Conservation (phyloP, 495 filamentous ascomycete genomes). For the Lophiotrema nucula region DNA sequence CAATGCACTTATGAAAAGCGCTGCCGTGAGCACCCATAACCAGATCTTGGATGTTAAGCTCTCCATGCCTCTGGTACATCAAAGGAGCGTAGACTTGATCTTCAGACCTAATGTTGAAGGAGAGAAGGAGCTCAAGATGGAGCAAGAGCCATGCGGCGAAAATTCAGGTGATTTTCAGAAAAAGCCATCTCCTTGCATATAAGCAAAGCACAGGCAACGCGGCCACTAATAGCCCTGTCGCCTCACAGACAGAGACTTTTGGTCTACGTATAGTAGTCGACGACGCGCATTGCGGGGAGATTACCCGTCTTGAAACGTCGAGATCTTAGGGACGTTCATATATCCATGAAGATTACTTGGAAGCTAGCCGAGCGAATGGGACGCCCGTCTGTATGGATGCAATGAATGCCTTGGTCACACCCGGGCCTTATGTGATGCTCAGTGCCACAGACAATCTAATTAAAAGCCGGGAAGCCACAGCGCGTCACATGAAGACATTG, state of each 20-base stretch:
- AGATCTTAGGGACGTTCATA: conserved; percentile 16
- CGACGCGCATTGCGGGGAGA: conserved; percentile 22
- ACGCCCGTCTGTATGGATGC: conserved; percentile 1
- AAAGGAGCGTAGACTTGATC: not conserved
- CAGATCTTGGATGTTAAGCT: conserved; percentile 4
- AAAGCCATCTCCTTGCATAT: conserved; percentile 19
- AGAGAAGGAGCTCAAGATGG: not conserved
- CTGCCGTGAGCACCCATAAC: conserved; percentile 12
- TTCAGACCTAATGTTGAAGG: conserved; percentile 1
- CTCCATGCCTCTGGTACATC: not conserved
- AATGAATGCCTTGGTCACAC: conserved; percentile 24
- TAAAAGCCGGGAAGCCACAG: conserved; percentile 1
- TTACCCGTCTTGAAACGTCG: conserved; percentile 21
- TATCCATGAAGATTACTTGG: conserved; percentile 25
- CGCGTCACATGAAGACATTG: not conserved
- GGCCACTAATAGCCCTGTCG: conserved; percentile 17
- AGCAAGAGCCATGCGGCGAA: conserved; percentile 24
- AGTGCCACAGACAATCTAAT: conserved; percentile 15
- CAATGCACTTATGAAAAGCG: conserved; percentile 1
- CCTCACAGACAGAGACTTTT: conserved; percentile 4
- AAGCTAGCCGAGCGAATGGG: conserved; percentile 18
- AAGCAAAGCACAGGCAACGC: conserved; percentile 7
- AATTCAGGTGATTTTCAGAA: conserved; percentile 13
- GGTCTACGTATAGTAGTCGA: conserved; percentile 27
- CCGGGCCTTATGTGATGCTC: conserved; percentile 17